Conservation (phyloP, 2,329 filamentous ascomycete genomes). For the Rhytidhysteron rufulum region DNA sequence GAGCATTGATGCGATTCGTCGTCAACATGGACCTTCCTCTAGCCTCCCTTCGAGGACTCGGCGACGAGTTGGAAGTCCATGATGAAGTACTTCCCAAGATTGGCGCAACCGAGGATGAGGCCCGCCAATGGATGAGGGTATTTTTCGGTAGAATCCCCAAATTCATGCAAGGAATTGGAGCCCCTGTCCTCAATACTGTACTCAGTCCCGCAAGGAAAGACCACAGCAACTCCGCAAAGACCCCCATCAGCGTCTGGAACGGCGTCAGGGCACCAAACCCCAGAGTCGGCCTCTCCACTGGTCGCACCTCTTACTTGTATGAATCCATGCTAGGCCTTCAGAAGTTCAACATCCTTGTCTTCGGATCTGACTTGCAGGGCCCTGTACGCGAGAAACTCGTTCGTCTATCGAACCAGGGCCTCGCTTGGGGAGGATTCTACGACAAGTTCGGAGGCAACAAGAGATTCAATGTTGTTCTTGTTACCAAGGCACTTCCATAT, state of each 20-base stretch:
- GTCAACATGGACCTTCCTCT: slow-evolving; percentile 20
- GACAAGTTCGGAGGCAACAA: slow-evolving; percentile 16
- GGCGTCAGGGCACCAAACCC: slow-evolving; percentile 31
- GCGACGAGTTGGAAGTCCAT: slow-evolving; percentile 4
- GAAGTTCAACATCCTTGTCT: slow-evolving; percentile 27
- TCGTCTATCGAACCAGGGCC: slow-evolving; percentile 9
- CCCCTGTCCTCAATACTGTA: slow-evolving; percentile 2
- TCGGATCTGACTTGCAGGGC: slow-evolving; percentile 16
- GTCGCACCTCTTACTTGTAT: slow-evolving; percentile 28
- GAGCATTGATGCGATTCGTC: slow-evolving; percentile 17
- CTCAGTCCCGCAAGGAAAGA: too few species aligned
- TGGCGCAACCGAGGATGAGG: too few species aligned
- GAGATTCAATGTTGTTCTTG: slow-evolving; percentile 27
- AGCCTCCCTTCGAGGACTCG: slow-evolving; percentile 10
- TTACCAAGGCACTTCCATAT: slow-evolving; percentile 22
- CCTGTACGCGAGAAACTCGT: slow-evolving; percentile 12
- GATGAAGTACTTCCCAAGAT: too few species aligned
- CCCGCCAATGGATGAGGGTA: slow-evolving; percentile 15
- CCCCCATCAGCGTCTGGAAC: slow-evolving; percentile 13
- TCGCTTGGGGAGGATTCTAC: slow-evolving; percentile 21
- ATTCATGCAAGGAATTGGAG: slow-evolving; percentile 25
- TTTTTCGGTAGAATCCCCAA: slow-evolving; percentile 23
- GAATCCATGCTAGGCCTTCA: slow-evolving; percentile 21
- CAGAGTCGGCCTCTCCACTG: slow-evolving; percentile 18
- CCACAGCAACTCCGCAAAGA: slow-evolving; percentile 1